Conservation (phyloP, 2,329 filamentous ascomycete genomes). For the Teratosphaeria pseudoeucalypti region DNA sequence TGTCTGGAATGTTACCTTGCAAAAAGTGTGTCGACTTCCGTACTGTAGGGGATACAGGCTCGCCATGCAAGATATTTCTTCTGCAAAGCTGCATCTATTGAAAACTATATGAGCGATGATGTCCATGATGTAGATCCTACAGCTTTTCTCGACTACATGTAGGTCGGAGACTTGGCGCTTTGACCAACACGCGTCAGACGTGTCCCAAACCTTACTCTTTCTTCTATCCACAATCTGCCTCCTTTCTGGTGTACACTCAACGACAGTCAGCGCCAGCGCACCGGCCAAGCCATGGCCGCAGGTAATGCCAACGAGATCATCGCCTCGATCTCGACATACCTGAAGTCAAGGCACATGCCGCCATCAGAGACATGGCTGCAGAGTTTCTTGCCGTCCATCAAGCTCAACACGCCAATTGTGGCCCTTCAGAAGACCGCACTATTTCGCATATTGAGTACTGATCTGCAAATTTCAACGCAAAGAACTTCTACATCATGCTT, state of each 20-base stretch:
- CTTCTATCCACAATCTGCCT: not conserved
- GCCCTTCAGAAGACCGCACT: slow-evolving; percentile 69
- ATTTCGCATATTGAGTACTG: slow-evolving; percentile 66
- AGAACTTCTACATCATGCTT: slow-evolving; percentile 36
- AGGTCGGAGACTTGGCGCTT: not conserved
- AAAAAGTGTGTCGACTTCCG: too few species aligned
- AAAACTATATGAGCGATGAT: not conserved
- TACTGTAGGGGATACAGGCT: too few species aligned
- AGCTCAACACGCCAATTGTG: slow-evolving; percentile 50
- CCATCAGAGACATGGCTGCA: slow-evolving; percentile 54
- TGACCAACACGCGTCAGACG: not conserved
- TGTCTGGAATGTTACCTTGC: not conserved
- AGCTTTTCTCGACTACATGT: not conserved
- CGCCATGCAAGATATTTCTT: not conserved
- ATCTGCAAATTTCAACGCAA: slow-evolving; percentile 55
- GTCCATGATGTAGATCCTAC: not conserved
- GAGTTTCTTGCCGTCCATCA: slow-evolving; percentile 47
- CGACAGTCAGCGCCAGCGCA: not conserved
- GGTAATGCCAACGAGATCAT: slow-evolving; percentile 2
- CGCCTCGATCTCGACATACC: slow-evolving; percentile 6
- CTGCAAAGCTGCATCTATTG: not conserved
- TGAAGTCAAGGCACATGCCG: slow-evolving; percentile 30
- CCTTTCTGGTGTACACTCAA: not conserved
- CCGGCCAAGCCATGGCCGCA: not conserved
- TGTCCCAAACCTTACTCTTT: not conserved